These are phyloP conservation scores for Exophiala dermatitidis DNA, from an alignment of 2,329 filamentous ascomycete genomes.

Conservation along the genomic window DNA sequence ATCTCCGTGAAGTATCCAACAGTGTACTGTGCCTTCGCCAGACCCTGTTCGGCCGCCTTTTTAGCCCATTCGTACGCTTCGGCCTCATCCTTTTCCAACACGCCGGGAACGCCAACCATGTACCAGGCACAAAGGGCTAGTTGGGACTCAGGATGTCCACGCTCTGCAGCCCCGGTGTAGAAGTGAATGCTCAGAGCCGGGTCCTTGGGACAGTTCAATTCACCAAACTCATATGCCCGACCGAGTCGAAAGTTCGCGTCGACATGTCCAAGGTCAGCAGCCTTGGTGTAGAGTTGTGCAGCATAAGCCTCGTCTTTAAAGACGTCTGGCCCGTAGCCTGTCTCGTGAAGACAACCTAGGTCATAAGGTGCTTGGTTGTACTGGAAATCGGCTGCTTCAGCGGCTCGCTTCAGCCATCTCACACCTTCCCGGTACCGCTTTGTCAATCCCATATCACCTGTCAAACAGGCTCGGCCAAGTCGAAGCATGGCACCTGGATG, in stretches of 20 bases:
- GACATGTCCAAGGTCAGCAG: conserved; percentile 81
- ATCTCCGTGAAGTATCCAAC: conserved; percentile 97
- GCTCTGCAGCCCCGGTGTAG: conserved; percentile 85
- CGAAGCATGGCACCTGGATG: conserved; percentile 93
- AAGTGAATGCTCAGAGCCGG: conserved; percentile 93
- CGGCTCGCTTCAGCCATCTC: conserved; percentile 91
- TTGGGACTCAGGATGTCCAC: conserved; percentile 79
- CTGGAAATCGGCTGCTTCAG: conserved; percentile 80
- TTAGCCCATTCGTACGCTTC: conserved; percentile 96
- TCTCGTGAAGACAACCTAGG: conserved; percentile 79
- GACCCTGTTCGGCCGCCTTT: conserved; percentile 76
- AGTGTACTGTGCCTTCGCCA: conserved; percentile 75
- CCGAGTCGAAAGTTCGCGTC: conserved; percentile 83
- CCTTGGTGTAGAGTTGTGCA: conserved; percentile 87
- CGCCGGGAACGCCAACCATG: conserved; percentile 84
- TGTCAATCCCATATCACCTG: conserved; percentile 75
- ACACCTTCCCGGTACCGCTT: conserved; percentile 84
- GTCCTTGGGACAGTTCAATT: conserved; percentile 78
- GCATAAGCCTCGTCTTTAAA: conserved; percentile 88
- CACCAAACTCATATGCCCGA: conserved; percentile 94
- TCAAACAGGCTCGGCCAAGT: conserved; percentile 81
- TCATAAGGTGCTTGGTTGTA: conserved; percentile 93
- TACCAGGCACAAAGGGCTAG: conserved; percentile 99
- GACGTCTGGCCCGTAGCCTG: conserved; percentile 87
- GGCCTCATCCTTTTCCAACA: conserved; percentile 88